Base-by-base conservation (phyloP, 2,329 filamentous ascomycete genomes). In the Epichloe scottii region DNA sequence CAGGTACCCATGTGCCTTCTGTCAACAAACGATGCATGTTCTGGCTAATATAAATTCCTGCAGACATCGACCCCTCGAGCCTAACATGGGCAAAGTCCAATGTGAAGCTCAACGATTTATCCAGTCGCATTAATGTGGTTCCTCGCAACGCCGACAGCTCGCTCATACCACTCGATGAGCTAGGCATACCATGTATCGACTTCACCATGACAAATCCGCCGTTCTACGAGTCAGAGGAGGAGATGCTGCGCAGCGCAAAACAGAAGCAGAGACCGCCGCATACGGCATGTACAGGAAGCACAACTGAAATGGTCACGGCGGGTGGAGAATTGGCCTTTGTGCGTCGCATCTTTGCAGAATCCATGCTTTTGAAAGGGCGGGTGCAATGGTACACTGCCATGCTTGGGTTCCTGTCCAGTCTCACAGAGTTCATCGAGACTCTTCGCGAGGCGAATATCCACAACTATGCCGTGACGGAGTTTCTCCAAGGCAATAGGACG, bases 181-280 rank as follows among this genome's bases (percentile, higher is more conserved):
- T 82, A 1, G 66, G 64, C 21, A 62, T 78, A 4, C 63, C 69
- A 7, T 61, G 55, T 3, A 72, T 95, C 42, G 84, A 91, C 62
- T 96, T 97, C 63, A 82, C 80, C 53, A 94, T 97, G 82, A 91
- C 85, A 56, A 98, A 98, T 58, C 93, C 93, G 0, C 93, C 93
- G 0, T 98, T 98, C 69, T 97, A 96, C 70, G 67, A 74, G n/a
- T 89, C 87, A 0, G 69, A 77, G 3, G 67, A 75, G 5, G 89
- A 94, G 48, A 78, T 96, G 66, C 57, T 76, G 3, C 68, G 71
- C 4, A 84, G 84, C 1, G 84, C 87, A 0, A 65, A 72, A 15
- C 67, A 75, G 38, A 95, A 96, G 65, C 68, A 75, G 3, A 74
- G 76, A 0, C 81, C 81, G 0, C 85, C 90, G 0, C 79, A 79